phyloP scores from a whole-genome alignment of 2,329 filamentous ascomycete genomes.

The Sodiomyces alkalinus region DNA sequence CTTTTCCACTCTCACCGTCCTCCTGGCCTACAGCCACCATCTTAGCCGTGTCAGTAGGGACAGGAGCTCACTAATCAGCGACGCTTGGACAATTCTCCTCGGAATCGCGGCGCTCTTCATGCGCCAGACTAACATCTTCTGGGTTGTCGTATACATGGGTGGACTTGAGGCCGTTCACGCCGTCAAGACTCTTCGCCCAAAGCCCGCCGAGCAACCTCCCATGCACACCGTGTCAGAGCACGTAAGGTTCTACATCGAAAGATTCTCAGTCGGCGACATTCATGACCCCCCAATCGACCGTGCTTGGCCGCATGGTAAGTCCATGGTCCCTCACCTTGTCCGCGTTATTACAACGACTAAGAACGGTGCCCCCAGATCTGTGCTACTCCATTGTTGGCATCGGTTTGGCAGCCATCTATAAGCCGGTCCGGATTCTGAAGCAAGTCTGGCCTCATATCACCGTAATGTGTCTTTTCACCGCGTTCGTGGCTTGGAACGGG shows the following conservation, averaged over 20 bases:
- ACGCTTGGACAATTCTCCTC: constrained; percentile 30
- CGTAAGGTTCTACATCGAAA: constrained; percentile 21
- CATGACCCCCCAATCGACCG: constrained; percentile 36
- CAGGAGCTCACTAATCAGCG: constrained; percentile 19
- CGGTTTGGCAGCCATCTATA: constrained; percentile 36
- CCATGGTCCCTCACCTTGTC: not conserved
- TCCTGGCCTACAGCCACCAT: constrained; percentile 50
- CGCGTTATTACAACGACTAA: not conserved
- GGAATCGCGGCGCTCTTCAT: constrained; percentile 59
- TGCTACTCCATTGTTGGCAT: constrained; percentile 48
- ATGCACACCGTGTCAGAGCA: constrained; percentile 18
- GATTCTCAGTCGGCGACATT: constrained; percentile 34
- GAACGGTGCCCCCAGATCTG: constrained; percentile 27
- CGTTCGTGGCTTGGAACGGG: constrained; percentile 75
- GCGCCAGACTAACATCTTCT: constrained; percentile 94
- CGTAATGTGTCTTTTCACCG: constrained; percentile 51
- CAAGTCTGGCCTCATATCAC: constrained; percentile 44
- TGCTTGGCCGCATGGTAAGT: constrained; percentile 35
- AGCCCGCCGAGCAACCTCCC: constrained; percentile 13
- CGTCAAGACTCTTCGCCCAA: constrained; percentile 27
- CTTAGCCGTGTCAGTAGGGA: constrained; percentile 25
- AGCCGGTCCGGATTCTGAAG: constrained; percentile 27
- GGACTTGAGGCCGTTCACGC: constrained; percentile 39
- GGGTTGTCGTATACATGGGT: constrained; percentile 69
- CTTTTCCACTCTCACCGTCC: constrained; percentile 60